Percentiles rank a stretch among this genome's conserved stretches.
Conservation (phyloP, 202 grass and related monocot genomes). For the Zoysia matrella region DNA sequence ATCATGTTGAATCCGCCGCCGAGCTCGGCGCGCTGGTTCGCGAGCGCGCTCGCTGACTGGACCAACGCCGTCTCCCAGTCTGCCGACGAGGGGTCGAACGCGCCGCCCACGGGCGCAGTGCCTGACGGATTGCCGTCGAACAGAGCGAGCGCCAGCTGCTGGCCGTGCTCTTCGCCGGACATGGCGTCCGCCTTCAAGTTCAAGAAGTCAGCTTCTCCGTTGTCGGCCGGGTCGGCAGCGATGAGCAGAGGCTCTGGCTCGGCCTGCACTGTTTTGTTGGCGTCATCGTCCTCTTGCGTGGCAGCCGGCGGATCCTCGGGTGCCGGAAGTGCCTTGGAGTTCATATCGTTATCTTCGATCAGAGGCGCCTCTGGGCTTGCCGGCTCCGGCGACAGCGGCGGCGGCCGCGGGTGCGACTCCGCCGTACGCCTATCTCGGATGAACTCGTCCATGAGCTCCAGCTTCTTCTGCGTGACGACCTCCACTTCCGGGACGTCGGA, state of each 20-base stretch:
- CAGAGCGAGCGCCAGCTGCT: slow-evolving; percentile 57
- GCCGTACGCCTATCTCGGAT: slow-evolving; percentile 60
- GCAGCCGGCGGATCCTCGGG: slow-evolving; percentile 33
- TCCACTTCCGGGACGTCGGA: slow-evolving; percentile 85
- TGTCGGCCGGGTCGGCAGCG: not conserved
- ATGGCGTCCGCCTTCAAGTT: slow-evolving; percentile 67
- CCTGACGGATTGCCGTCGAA: slow-evolving; percentile 52
- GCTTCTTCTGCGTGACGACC: slow-evolving; percentile 70
- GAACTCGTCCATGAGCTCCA: slow-evolving; percentile 89
- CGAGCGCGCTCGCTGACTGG: slow-evolving; percentile 62
- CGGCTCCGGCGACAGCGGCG: not conserved
- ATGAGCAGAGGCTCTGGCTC: slow-evolving; percentile 41
- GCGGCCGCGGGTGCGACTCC: not conserved
- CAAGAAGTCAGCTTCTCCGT: slow-evolving; percentile 68
- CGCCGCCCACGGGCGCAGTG: slow-evolving; percentile 10
- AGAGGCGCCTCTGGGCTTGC: not conserved
- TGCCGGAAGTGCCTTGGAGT: slow-evolving; percentile 56
- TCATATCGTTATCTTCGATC: slow-evolving; percentile 53
- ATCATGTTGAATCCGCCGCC: slow-evolving; percentile 71
- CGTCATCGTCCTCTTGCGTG: not conserved
- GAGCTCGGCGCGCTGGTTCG: slow-evolving; percentile 56
- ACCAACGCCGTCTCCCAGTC: slow-evolving; percentile 89
- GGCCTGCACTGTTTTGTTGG: not conserved
- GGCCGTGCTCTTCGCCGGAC: slow-evolving; percentile 58
- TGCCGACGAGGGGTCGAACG: slow-evolving; percentile 37